Base-by-base conservation (phyloP, 2,329 filamentous ascomycete genomes). In the Teratosphaeria gauchensis region DNA sequence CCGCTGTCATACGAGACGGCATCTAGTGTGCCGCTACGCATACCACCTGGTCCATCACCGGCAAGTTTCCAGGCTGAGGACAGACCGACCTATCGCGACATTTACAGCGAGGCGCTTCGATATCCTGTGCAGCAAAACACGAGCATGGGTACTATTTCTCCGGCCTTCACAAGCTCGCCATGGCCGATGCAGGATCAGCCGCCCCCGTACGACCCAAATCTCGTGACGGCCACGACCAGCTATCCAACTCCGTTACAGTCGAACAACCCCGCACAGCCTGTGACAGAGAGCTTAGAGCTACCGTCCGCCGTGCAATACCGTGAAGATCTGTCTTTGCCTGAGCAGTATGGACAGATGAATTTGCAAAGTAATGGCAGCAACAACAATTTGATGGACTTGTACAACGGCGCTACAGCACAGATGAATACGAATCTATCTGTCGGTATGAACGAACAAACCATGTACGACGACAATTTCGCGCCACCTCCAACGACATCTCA, bases 1-100 rank as follows among this genome's bases (percentile, higher is more conserved):
- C 56, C 59, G 4, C 46, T 61, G 8, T 61, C 59, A 1, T 56
- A 58, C 24, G 56, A 61, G 46, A 61, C 52, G 16, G 42, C 56
- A 16, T 30, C 31, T 2, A 38, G 30, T 21, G 24, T 53, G 2
- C 59, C 59, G 14, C 11, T 28, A 14, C 59, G 59, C 5, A 35
- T 51, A 38, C 59, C 56, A 8, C 59, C 56, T 46, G 59, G 59
- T 30, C 59, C 56, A 14, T 53, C 57, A 53, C 52, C 52, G 31
- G 21, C 52, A 19, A 28, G 3, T 19, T 35, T 53, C 16, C 28
- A 53, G 24, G 12, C 52, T n/a, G 52, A 53, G n/a, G 52, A 53
- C 52, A 8, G 19, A 31, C 28, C 52, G 16, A 9, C 28, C 7
- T 53, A n/a, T 14, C 28, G 32, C 16, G 52, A 53, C 28, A 12